Base-by-base conservation (phyloP, 2,329 filamentous ascomycete species). In the Macrophomina pseudophaseolina region DNA sequence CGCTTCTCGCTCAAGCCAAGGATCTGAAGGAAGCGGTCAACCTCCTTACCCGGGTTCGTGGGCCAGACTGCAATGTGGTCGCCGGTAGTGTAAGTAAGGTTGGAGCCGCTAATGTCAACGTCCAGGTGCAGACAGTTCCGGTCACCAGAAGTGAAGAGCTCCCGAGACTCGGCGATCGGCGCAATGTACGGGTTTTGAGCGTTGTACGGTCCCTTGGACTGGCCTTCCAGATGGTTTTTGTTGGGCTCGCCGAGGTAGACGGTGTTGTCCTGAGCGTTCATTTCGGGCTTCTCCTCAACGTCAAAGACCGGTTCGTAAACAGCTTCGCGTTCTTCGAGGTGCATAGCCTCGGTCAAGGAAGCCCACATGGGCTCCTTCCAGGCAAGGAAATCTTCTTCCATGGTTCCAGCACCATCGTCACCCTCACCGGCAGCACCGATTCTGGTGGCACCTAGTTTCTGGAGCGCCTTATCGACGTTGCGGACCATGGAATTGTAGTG, bases 281-380 rank as follows among this genome's bases (percentile, higher is more conserved):
- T 82, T 42, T 89, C 88, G 12, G 91, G 88, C 70, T 90, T 88
- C 73, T 97, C 91, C 32, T 86, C 87, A 72, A 99, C 89, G 72
- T 87, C 88, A 77, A 97, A 97, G 67, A 94, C 89, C 59, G 95
- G 93, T 79, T 99, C 96, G 79, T 98, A 99, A 68, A 97, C 89
- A 69, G 94, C 92, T 78, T 99, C 96, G 68, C 95, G 93, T 82
- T 99, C 95, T 80, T 98, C 91, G 66, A 99, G 83, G 64, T 88
- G 88, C 90, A 99, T 92, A 76, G 92, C 89, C 71, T 92, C 87
- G 30, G 91, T 85, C 64, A 99, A 85, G 68, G 91, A 91, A 73
- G 87, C 84, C 95, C 96, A 99, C 95, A 99, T 99, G 69, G 94
- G 94, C 75, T 99, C 95, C 83, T 99, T 99, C 95, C 95, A 99